Evolutionary conservation across 495 filamentous ascomycete species (phyloP).

Genomic region (Entonaema liquescens): DNA sequence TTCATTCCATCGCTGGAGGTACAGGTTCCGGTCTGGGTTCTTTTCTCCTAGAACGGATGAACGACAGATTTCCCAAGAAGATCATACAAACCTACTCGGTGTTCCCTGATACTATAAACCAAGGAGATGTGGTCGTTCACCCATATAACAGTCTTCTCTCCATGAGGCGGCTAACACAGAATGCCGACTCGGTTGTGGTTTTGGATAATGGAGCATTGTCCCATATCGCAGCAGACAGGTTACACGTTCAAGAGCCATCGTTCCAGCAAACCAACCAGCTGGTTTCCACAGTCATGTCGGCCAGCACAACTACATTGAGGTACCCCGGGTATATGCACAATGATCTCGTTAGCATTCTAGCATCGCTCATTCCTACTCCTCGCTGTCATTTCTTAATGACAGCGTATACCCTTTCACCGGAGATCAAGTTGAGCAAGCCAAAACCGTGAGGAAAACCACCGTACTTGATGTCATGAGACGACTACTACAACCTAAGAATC

Average conservation of each 20-base stretch:
- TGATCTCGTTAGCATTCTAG: conserved; percentile 95
- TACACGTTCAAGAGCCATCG: conserved; percentile 93
- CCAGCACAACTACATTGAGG: conserved; percentile 92
- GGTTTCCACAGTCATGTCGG: conserved; percentile 98
- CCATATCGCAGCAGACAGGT: conserved; percentile 90
- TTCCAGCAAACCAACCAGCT: conserved; percentile 98
- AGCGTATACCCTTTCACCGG: conserved; percentile 95
- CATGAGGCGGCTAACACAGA: conserved; percentile 89
- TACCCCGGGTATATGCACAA: conserved; percentile 99
- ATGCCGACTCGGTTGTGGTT: conserved; percentile 98
- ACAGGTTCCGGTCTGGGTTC: conserved; percentile 95
- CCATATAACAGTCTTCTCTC: conserved; percentile 96
- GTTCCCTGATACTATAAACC: conserved; percentile 88
- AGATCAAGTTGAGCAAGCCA: conserved; percentile 93
- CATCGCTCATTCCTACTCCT: conserved; percentile 93
- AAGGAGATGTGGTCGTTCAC: conserved; percentile 92
- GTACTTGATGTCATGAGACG: conserved; percentile 97
- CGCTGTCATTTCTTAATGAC: conserved; percentile 98
- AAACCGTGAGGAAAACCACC: conserved; percentile 96
- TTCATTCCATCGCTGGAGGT: conserved; percentile 97
- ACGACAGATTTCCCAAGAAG: conserved; percentile 98
- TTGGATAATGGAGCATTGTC: conserved; percentile 95
- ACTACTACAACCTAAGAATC: conserved; percentile 95
- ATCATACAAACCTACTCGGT: conserved; percentile 99
- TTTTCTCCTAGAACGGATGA: conserved; percentile 94